These are phyloP conservation scores for Ophiostoma novo-ulmi DNA, from an alignment of 2,329 filamentous ascomycete species.

Conservation along the genomic window DNA sequence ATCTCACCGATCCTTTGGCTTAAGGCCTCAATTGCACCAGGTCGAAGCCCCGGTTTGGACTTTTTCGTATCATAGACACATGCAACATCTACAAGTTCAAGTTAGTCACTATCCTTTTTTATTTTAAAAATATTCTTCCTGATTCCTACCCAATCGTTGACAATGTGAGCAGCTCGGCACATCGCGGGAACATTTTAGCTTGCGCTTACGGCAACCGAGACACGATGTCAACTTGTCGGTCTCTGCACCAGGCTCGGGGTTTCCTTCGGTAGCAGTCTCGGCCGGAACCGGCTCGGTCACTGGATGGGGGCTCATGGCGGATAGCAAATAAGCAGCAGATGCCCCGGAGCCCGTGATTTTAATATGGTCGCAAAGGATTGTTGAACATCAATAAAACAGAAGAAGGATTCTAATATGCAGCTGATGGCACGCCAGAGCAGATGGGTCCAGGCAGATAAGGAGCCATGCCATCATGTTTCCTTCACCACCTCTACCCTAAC, in stretches of 20 bases:
- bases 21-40: constrained; percentile 27
- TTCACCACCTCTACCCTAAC: neutral
- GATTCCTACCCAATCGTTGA: constrained; percentile 16
- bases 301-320: constrained; percentile 7
- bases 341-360: neutral
- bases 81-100: constrained; percentile 10
- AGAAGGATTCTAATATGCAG: neutral
- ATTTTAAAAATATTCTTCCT: neutral
- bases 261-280: constrained; percentile 5
- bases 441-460: neutral
- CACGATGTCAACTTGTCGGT: constrained; percentile 20
- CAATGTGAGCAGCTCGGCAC: constrained; percentile 25
- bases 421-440: constrained; percentile 1
- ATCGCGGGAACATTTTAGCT: constrained; percentile 27
- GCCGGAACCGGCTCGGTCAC: neutral
- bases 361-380: neutral
- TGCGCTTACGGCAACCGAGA: constrained; percentile 25
- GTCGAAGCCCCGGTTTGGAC: constrained; percentile 27
- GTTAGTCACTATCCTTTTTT: neutral
- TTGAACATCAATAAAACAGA: neutral
- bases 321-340: neutral
- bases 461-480: neutral
- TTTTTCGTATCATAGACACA: constrained; percentile 23
- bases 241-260: neutral
- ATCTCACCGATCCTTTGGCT: constrained; percentile 23